Evolutionary conservation across 176 grass and related monocot species (phyloP), one percentile per base, ranked within the genome.

Genomic region (Carex parvula): DNA sequence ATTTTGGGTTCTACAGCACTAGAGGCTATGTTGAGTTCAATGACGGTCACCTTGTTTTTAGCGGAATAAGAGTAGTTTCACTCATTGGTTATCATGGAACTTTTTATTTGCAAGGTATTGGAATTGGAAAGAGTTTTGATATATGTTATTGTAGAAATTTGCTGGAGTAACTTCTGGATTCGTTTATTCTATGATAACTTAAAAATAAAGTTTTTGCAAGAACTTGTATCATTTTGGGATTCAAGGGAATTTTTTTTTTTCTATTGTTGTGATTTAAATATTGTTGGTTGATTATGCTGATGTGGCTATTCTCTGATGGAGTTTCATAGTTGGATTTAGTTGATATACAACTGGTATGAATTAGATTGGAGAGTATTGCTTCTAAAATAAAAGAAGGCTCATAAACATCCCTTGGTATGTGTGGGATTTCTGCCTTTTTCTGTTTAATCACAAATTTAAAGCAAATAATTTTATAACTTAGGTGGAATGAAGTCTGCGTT

Each of bases 121-220:
- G 39, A n/a, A 14, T 80, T 37, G 6, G 2, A 58, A 79, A 35
- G 30, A 58, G 10, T 55, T 80, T 39, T 17, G 24, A 32, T 35
- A 8, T 29, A n/a, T 60, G 48, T 35, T 80, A 60, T 37, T 58
- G 56, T 60, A 80, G 17, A 80, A 60, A 26, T 30, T 79, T 80
- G 75, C 33, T 75, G 32, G 64, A 68, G 20, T 32, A 56, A 17
- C 48, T 56, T 77, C 3, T 74, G 20, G 10, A 53, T 50, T 53
- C 55, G 48, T 52, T 24, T 20, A 44, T 26, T 76, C 22, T 54
- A 76, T 54, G 71, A 74, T 76, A 30, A 8, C 48, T 76, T 54
- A 9, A 24, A 75, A 53, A 44, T 8, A 33, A 65, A 11, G 4
- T 65, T 65, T 30, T 65, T 65, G 0, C 59, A 61, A 21, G 7